Conservation (phyloP, 2,329 filamentous ascomycete species). For the Hypoxylon sp. region DNA sequence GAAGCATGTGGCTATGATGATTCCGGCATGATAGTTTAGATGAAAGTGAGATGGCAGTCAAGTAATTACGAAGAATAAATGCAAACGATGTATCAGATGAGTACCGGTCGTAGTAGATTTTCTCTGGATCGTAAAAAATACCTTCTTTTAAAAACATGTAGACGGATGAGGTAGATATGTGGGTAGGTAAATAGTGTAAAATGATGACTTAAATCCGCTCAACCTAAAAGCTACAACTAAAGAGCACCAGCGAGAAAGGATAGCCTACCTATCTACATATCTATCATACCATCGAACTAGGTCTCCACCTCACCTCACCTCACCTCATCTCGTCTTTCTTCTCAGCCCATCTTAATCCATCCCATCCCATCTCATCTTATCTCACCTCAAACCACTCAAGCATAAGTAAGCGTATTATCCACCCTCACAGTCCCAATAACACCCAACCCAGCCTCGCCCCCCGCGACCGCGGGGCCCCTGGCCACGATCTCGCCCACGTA, state of each 20-base stretch:
- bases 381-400: conserved; percentile 34
- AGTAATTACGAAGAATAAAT: conserved; percentile 30
- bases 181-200: neutral
- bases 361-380: neutral
- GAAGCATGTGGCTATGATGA: conserved; percentile 27
- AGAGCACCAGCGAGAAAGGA: neutral
- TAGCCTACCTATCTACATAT: neutral
- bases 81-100: neutral
- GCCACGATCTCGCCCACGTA: conserved; percentile 79
- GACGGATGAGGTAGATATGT: too few relatives aligned
- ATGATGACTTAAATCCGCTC: conserved; percentile 2
- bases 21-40: conserved; percentile 22
- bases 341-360: neutral
- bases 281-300: neutral
- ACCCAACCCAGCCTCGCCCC: conserved; percentile 73
- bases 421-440: conserved; percentile 75
- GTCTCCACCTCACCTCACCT: neutral
- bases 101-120: neutral
- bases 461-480: conserved; percentile 80
- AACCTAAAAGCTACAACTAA: conserved; percentile 2
- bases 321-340: neutral
- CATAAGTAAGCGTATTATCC: conserved; percentile 80
- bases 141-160: too few relatives aligned
- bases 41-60: conserved; percentile 24
- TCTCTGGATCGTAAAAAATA: neutral